Conservation (phyloP, 495 filamentous ascomycete species). For the Penicillium ucsense region DNA sequence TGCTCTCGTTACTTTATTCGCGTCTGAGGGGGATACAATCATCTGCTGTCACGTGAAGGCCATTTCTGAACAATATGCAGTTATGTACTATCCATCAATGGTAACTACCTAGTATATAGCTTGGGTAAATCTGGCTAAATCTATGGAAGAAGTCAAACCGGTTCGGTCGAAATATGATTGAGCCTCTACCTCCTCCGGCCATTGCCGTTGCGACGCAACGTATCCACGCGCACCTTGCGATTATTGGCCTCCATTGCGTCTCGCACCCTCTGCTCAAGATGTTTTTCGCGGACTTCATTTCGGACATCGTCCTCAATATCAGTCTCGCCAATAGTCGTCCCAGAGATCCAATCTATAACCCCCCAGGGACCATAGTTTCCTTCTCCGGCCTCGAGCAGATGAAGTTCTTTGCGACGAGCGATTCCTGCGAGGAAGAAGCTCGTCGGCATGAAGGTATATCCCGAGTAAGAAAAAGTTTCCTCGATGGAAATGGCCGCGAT, state of each 20-base stretch:
- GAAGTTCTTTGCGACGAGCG: constrained; percentile 56
- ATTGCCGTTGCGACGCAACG: constrained; percentile 7
- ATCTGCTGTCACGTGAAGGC: too few species aligned
- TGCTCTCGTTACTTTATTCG: too few species aligned
- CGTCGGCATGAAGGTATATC: constrained; percentile 65
- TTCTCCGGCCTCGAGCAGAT: constrained; percentile 48
- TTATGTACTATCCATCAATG: too few species aligned
- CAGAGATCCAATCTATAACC: constrained; percentile 63
- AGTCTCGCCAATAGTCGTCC: constrained; percentile 49
- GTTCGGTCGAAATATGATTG: too few species aligned
- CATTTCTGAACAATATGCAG: too few species aligned
- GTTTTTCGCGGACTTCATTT: constrained; percentile 14
- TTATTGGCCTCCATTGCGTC: constrained; percentile 19
- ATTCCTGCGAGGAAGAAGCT: constrained; percentile 67
- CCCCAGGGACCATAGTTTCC: constrained; percentile 78
- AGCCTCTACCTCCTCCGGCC: constrained; percentile 1
- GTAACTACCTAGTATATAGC: too few species aligned
- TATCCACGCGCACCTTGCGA: constrained; percentile 11
- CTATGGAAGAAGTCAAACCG: too few species aligned
- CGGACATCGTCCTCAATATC: constrained; percentile 35
- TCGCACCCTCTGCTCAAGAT: constrained; percentile 16
- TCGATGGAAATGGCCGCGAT: constrained; percentile 60
- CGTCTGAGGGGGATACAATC: too few species aligned
- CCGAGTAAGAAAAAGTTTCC: constrained; percentile 66
- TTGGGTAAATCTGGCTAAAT: too few species aligned